Evolutionary conservation across 2,329 filamentous ascomycete species (phyloP).

Genomic region (Alternaria triticina): DNA sequence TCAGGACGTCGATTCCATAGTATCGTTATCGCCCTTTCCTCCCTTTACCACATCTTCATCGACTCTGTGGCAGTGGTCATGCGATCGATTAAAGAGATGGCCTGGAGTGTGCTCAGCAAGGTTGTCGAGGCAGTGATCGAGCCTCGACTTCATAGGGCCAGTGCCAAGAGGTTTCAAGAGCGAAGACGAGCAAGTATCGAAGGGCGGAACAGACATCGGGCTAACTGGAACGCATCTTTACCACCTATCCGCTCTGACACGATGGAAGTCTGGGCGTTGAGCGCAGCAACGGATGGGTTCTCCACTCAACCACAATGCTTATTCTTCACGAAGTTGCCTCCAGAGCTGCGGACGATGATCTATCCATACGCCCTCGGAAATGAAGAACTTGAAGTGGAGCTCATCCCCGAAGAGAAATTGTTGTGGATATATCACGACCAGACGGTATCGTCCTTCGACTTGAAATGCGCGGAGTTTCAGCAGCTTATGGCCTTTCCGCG

Average conservation of each 20-base stretch:
- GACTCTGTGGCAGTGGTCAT: accelerated
- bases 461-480: neutral
- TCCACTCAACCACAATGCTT: neutral
- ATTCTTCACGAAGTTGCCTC: neutral
- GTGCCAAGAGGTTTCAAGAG: neutral
- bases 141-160: accelerated
- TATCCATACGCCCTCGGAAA: neutral
- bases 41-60: neutral
- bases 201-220: neutral
- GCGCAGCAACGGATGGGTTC: neutral
- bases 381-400: neutral
- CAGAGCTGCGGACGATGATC: neutral
- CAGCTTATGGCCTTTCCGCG: neutral
- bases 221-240: neutral
- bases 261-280: neutral
- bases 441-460: too few relatives aligned
- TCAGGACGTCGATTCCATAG: neutral
- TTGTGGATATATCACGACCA: too few relatives aligned
- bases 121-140: neutral
- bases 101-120: neutral
- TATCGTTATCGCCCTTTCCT: neutral
- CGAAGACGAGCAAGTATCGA: neutral
- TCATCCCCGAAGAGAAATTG: neutral
- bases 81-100: neutral
- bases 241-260: neutral